Evolutionary conservation across 805 yeast genomes (phyloP), one percentile per base, ranked within the genome.

Genomic region (Ogataea nakhonphanomensis): DNA sequence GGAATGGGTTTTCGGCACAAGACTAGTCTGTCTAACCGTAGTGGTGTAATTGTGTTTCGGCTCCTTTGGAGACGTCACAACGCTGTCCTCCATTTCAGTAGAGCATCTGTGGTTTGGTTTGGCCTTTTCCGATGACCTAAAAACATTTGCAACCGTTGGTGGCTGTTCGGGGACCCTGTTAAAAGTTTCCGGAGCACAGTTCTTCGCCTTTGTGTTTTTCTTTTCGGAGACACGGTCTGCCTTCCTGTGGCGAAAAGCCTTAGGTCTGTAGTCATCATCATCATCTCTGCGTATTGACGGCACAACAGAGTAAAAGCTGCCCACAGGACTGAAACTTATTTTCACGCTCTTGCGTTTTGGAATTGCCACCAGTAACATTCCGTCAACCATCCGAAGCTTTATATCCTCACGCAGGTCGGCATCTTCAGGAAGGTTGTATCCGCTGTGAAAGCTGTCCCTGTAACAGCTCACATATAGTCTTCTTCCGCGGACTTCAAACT

Each of bases 1-100:
- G 21, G 53, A 45, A 15, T 29, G 25, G 23, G 45, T 43, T n/a
- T 33, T 34, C 17, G 40, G 44, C 6, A 33, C 29, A 35, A 57
- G 47, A 4, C 38, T 43, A 1, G 63, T 54, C 33, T 48, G 54
- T 31, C 65, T 50, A 7, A 39, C 42, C 14, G 41, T 35, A 1
- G 64, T 60, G 21, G 49, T 48, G 29, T 60, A 60, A 37, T 60
- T 60, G 29, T 50, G 55, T 34, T 57, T 41, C 7, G 46, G 33
- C 20, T 38, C 42, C 11, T 15, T 15, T 3, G 27, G 6, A 8
- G 37, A 11, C 20, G 20, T 4, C 5, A 17, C 20, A 17, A 17
- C 5, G 20, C 20, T 17, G 20, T 3, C 20, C 20, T 17, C 20
- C 5, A 5, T 17, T 17, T 17, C 20, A 4, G 3, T 17, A 17